Percentiles rank a stretch among this genome's conserved stretches.
These are phyloP conservation scores for Citrus maxima DNA, from an alignment of 345 rosid species.

Conservation along the genomic window DNA sequence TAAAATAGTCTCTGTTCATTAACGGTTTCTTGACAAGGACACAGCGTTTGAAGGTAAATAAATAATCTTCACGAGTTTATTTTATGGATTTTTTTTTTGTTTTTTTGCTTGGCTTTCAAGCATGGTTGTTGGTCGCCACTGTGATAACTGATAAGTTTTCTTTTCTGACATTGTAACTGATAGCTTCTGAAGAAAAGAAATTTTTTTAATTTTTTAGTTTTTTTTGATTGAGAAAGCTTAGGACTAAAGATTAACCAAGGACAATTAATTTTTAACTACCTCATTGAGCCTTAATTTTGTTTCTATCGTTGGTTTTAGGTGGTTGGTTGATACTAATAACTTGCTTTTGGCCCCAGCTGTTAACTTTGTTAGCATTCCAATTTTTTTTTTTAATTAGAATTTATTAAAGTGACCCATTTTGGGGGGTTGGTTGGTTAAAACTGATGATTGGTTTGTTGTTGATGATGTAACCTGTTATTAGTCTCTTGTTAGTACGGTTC, in stretches of 20 bases:
- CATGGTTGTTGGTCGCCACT: slow-evolving; percentile 47
- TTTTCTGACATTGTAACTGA: slow-evolving; percentile 34
- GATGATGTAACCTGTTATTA: slow-evolving; percentile 34
- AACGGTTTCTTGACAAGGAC: slow-evolving; percentile 9
- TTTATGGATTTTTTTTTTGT: too few species aligned
- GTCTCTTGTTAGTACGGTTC: slow-evolving; percentile 29
- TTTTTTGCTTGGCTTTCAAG: slow-evolving; percentile 52
- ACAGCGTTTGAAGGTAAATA: slow-evolving; percentile 5
- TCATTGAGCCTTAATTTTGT: slow-evolving; percentile 10
- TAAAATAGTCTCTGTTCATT: neutral
- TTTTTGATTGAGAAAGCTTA: slow-evolving; percentile 11
- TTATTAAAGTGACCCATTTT: slow-evolving; percentile 8
- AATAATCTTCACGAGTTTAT: neutral
- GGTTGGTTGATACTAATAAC: slow-evolving; percentile 28
- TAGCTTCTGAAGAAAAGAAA: slow-evolving; percentile 33
- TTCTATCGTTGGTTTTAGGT: slow-evolving; percentile 14
- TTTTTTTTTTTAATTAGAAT: slow-evolving; percentile 4
- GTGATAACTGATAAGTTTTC: slow-evolving; percentile 16
- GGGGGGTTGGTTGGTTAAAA: slow-evolving; percentile 31
- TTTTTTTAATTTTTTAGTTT: too few species aligned
- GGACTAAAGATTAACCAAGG: slow-evolving; percentile 19
- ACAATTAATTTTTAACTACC: slow-evolving; percentile 26
- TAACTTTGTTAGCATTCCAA: slow-evolving; percentile 7
- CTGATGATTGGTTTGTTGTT: slow-evolving; percentile 33
- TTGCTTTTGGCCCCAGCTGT: slow-evolving; percentile 20